Conservation (phyloP, 345 rosid species). For the Pugionium dolabratum region DNA sequence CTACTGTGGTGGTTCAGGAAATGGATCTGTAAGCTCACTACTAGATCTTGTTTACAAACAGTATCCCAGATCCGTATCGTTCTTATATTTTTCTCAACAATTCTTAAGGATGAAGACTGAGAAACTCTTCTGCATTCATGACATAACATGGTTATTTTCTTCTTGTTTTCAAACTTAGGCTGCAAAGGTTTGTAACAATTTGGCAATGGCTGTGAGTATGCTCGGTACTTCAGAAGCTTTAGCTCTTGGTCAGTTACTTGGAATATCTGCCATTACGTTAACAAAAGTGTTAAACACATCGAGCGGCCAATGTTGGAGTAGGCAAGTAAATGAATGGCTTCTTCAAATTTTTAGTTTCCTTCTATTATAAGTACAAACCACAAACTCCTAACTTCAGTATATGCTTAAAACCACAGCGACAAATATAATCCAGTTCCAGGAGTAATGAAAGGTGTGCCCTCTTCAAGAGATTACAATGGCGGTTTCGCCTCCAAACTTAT, state of each 20-base stretch:
- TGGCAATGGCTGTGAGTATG: constrained; percentile 94
- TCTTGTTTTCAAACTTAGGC: constrained; percentile 49
- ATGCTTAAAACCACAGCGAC: constrained; percentile 55
- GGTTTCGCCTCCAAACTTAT: constrained; percentile 86
- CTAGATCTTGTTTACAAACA: background rate
- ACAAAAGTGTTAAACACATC: constrained; percentile 85
- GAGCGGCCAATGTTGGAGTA: constrained; percentile 91
- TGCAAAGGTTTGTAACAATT: constrained; percentile 93
- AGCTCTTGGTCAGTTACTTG: constrained; percentile 86
- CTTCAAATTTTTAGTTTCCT: background rate
- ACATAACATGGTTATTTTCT: constrained; percentile 7
- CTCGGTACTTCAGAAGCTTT: constrained; percentile 92
- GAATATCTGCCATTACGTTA: constrained; percentile 62
- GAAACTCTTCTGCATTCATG: constrained; percentile 4
- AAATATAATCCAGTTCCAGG: constrained; percentile 95
- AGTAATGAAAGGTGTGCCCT: constrained; percentile 91
- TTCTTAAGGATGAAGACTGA: constrained; percentile 16
- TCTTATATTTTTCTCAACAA: background rate
- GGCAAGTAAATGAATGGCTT: constrained; percentile 46
- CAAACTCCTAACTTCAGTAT: background rate
- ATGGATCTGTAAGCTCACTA: constrained; percentile 75
- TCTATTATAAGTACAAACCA: background rate
- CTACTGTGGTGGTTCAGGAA: constrained; percentile 93
- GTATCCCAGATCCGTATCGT: background rate
- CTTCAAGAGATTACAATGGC: constrained; percentile 74